A percentile compares a stretch with the other conserved stretches of the same genome.
phyloP scores from a whole-genome alignment of 331 rosid genomes.

The Quercus tomentella region DNA sequence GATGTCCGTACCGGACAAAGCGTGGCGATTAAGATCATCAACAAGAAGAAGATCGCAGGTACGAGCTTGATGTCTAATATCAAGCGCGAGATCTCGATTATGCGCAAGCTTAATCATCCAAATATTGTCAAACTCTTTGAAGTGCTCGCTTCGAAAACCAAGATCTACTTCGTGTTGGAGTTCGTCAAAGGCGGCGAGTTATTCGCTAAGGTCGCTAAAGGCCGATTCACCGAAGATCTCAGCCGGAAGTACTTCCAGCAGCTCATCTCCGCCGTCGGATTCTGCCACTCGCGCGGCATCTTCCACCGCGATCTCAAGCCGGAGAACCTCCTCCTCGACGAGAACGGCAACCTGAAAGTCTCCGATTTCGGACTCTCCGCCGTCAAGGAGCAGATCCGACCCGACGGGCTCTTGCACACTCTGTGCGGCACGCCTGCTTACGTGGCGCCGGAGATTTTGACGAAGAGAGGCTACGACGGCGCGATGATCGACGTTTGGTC shows the following conservation, averaged over 20 bases:
- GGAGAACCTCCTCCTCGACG: constrained; percentile 71
- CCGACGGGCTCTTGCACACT: constrained; percentile 73
- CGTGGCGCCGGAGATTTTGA: constrained; percentile 78
- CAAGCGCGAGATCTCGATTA: constrained; percentile 72
- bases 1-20: constrained; percentile 54
- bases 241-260: constrained; percentile 67
- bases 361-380: constrained; percentile 87
- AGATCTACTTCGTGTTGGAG: constrained; percentile 66
- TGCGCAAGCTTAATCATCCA: constrained; percentile 68
- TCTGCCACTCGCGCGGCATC: constrained; percentile 69
- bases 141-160: constrained; percentile 64
- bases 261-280: constrained; percentile 68
- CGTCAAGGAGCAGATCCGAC: constrained; percentile 49
- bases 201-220: constrained; percentile 54
- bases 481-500: constrained; percentile 80
- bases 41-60: constrained; percentile 57
- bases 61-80: constrained; percentile 44
- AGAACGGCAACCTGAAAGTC: constrained; percentile 54
- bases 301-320: constrained; percentile 84
- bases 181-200: constrained; percentile 73
- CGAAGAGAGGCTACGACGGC: constrained; percentile 69
- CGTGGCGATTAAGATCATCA: constrained; percentile 73
- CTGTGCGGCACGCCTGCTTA: constrained; percentile 89
- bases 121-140: constrained; percentile 67
- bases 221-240: constrained; percentile 58